Conservation (phyloP, 1,284 basidiomycete genomes). For the Cerrena zonata region DNA sequence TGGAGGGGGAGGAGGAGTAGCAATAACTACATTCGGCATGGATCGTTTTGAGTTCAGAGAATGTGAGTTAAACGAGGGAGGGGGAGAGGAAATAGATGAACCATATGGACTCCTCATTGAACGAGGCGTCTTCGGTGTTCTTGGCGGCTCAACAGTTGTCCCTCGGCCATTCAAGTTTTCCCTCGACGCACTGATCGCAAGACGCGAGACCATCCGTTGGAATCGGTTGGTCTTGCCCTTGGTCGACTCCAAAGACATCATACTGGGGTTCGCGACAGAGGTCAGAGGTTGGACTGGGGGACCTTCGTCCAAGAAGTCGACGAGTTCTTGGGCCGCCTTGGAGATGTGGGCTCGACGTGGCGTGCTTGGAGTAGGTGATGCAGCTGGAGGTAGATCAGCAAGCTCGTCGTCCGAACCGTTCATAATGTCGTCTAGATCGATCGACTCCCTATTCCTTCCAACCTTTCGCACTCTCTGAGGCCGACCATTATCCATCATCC, state of each 20-base stretch:
- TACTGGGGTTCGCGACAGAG: constrained; percentile 28
- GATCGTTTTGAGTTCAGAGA: constrained; percentile 20
- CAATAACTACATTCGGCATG: constrained; percentile 26
- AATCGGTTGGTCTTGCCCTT: constrained; percentile 47
- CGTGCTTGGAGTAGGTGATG: constrained; percentile 6
- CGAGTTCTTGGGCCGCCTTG: constrained; percentile 52
- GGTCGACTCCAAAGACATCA: constrained; percentile 32
- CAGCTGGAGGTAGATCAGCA: not conserved
- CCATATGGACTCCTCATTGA: constrained; percentile 17
- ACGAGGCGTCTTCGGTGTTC: constrained; percentile 15
- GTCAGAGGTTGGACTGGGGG: constrained; percentile 39
- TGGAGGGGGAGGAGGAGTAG: constrained; percentile 25
- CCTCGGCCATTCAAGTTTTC: constrained; percentile 34
- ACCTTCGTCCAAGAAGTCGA: constrained; percentile 61
- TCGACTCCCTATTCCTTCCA: constrained; percentile 55
- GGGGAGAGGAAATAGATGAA: constrained; percentile 14
- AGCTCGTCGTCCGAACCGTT: constrained; percentile 58
- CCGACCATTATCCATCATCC: constrained; percentile 13
- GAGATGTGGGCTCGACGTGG: constrained; percentile 31
- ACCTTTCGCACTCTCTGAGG: constrained; percentile 43
- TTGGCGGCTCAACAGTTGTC: constrained; percentile 22
- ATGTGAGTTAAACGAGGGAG: constrained; percentile 20
- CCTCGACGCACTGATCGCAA: constrained; percentile 51
- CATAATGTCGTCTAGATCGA: constrained; percentile 72
- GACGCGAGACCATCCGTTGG: constrained; percentile 73